Evolutionary conservation across 495 filamentous ascomycete species (phyloP).

Genomic region (Aspergillus panamensis): DNA sequence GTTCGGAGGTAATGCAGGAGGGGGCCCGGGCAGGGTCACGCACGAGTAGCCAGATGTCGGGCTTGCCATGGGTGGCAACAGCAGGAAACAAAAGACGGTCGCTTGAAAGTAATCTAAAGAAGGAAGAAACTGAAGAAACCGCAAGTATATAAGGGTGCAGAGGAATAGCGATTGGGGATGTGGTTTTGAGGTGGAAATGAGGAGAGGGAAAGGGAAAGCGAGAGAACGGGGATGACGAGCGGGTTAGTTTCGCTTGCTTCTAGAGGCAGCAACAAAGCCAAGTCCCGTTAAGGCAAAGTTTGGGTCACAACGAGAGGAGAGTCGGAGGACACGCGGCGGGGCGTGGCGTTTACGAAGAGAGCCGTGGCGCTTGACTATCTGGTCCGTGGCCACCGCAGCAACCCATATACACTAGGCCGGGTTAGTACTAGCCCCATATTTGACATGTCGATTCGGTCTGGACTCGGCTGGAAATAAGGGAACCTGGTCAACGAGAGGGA

Average conservation of each 20-base stretch:
- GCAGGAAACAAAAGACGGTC: conserved; percentile 17
- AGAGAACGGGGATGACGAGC: conserved; percentile 16
- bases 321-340: not conserved
- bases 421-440: not conserved
- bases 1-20: conserved; percentile 26
- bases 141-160: conserved; percentile 1
- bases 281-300: conserved; percentile 5
- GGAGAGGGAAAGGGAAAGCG: not conserved
- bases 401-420: not conserved
- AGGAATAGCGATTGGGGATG: conserved; percentile 1
- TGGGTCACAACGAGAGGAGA: conserved; percentile 6
- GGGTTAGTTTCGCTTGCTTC: conserved; percentile 17
- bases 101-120: conserved; percentile 20
- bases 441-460: not conserved
- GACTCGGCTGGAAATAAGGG: not conserved
- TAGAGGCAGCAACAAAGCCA: conserved; percentile 16
- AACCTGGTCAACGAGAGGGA: not conserved
- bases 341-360: conserved; percentile 4
- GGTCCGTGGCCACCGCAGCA: not conserved
- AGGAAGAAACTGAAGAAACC: conserved; percentile 13
- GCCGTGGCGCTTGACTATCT: conserved; percentile 1
- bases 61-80: conserved; percentile 47
- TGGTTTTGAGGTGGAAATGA: not conserved
- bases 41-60: conserved; percentile 45
- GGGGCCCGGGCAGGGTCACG: conserved; percentile 30